Evolutionary conservation across 2,329 filamentous ascomycete genomes (phyloP), one percentile per base, ranked within the genome.

Genomic region (Aspergillus sp.): DNA sequence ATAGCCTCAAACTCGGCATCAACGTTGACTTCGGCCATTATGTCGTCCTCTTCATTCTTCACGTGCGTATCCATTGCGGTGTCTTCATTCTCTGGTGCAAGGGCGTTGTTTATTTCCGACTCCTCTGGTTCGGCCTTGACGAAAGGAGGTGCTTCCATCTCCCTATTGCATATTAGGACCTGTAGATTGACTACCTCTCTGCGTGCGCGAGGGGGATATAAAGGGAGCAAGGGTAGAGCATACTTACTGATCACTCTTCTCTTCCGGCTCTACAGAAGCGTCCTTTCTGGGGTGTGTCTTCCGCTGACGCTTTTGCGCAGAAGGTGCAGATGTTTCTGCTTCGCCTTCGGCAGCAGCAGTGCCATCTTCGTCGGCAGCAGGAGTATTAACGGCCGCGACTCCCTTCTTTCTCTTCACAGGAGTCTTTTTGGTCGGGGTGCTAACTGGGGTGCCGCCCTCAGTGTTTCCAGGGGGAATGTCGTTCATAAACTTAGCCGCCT

Each of bases 331-430:
- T 23, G 45, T 14, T 4, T 14, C 43, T 15, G 44, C 40, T 6
- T 11, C 39, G 6, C 23, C 39, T 35, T 55, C 55, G 11, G 43
- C 33, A 19, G 31, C 17, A 33, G 56, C 57, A 2, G 57, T 61
- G 17, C 21, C 57, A 6, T 49, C 55, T 9, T 54, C 44, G 24
- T 37, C 45, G 4, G 56, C 59, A 15, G 54, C 44, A 24, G 54
- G 55, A 15, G 61, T 37, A 48, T 45, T 33, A 2, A 12, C 49
- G 31, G 57, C 41, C 2, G 31, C 52, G 21, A 54, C 33, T 8
- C 40, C 56, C 24, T 52, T 66, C 64, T 72, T 73, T 27, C 64
- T 59, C 56, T 70, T 64, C 17, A 40, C 47, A 7, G 61, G 60
- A 6, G 63, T 56, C 33, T 65, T 64, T 35, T 63, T 62, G 27